These are phyloP conservation scores for Colletotrichum tanaceti DNA, from an alignment of 2,329 filamentous ascomycete genomes.

Conservation along the genomic window DNA sequence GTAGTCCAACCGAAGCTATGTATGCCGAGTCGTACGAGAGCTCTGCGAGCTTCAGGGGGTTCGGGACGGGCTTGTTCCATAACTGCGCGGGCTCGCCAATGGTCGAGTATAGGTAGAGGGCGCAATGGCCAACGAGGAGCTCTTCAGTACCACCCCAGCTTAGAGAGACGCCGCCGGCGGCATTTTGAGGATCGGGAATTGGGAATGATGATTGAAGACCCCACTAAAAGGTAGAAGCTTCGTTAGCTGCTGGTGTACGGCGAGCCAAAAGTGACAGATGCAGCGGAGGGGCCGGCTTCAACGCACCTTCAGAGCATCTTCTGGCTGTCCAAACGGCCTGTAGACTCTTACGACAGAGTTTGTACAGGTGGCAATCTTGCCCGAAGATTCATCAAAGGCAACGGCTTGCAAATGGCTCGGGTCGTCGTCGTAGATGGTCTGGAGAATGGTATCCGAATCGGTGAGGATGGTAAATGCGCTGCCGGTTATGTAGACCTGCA, in stretches of 20 bases:
- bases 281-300: neutral
- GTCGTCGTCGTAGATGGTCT: conserved; percentile 91
- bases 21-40: conserved; percentile 90
- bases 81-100: conserved; percentile 64
- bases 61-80: conserved; percentile 83
- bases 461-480: conserved; percentile 86
- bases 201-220: conserved; percentile 72
- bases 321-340: conserved; percentile 75
- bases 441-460: conserved; percentile 78
- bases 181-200: conserved; percentile 46
- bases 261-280: neutral
- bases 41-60: conserved; percentile 76
- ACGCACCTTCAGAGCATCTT: conserved; percentile 78
- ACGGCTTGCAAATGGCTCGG: conserved; percentile 76
- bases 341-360: conserved; percentile 78
- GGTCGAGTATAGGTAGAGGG: conserved; percentile 74
- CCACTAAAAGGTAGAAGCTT: conserved; percentile 61
- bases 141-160: conserved; percentile 93
- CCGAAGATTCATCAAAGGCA: conserved; percentile 81
- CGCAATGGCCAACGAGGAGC: conserved; percentile 79
- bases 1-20: conserved; percentile 81
- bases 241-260: conserved; percentile 12
- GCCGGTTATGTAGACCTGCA: conserved; percentile 87
- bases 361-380: conserved; percentile 85
- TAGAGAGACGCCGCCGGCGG: conserved; percentile 61